phyloP scores from a whole-genome alignment of 2,329 filamentous ascomycete species.

The Cadophora luteo-olivacea region DNA sequence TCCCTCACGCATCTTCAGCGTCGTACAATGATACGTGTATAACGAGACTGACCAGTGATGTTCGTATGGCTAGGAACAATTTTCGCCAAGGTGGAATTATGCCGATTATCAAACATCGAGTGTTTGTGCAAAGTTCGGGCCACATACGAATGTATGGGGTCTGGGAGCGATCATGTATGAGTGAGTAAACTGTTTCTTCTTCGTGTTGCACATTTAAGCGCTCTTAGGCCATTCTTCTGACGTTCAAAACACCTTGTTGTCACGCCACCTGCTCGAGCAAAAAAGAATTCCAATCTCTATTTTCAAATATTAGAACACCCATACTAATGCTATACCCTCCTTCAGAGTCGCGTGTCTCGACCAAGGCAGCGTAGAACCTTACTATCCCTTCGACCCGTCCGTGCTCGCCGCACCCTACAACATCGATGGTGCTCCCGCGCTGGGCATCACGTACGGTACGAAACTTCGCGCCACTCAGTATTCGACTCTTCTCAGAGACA shows the following conservation, averaged over 20 bases:
- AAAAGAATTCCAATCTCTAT: too few species aligned
- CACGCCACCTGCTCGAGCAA: too few species aligned
- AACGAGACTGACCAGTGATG: too few species aligned
- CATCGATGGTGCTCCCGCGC: neutral
- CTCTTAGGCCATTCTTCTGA: too few species aligned
- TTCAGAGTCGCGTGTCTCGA: neutral
- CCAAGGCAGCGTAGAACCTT: neutral
- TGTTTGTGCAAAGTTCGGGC: neutral
- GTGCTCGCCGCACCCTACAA: neutral
- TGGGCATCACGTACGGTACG: conserved; percentile 2
- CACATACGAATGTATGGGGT: conserved; percentile 14
- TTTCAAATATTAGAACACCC: too few species aligned
- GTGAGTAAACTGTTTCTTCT: neutral
- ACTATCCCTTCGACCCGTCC: neutral
- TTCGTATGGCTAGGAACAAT: conserved; percentile 14
- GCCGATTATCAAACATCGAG: neutral
- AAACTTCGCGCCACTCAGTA: neutral
- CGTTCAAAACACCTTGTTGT: too few species aligned
- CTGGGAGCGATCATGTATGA: conserved; percentile 7
- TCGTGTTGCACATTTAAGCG: too few species aligned
- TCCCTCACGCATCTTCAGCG: neutral
- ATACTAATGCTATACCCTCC: too few species aligned
- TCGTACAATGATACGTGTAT: too few species aligned
- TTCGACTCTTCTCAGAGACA: neutral
- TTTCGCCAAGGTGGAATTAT: conserved; percentile 17